Evolutionary conservation across 805 yeast species (phyloP).

Genomic region (Wickerhamiella lipophila): DNA sequence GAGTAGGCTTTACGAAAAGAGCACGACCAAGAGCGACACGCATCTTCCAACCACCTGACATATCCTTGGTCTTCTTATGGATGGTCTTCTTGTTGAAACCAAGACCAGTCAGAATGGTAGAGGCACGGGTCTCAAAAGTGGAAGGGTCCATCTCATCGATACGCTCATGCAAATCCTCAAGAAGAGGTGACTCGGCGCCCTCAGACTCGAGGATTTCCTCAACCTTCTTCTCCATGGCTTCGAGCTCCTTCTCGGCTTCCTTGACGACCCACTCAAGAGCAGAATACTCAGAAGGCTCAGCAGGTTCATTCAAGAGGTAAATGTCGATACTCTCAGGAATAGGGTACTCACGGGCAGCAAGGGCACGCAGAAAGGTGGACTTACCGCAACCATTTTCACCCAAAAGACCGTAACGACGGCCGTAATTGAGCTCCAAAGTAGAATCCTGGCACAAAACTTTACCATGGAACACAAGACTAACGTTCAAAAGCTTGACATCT

Average conservation of each 20-base stretch:
- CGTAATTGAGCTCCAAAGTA: slow-evolving; percentile 81
- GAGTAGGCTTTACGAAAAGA: slow-evolving; percentile 91
- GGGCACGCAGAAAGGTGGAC: slow-evolving; percentile 82
- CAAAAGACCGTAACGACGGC: slow-evolving; percentile 92
- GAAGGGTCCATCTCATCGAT: slow-evolving; percentile 92
- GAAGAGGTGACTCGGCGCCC: slow-evolving; percentile 81
- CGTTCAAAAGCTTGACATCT: slow-evolving; percentile 83
- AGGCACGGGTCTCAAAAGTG: slow-evolving; percentile 94
- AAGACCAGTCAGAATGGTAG: slow-evolving; percentile 88
- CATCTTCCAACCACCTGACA: slow-evolving; percentile 99
- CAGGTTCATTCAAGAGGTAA: slow-evolving; percentile 92
- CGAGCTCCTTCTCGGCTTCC: slow-evolving; percentile 89
- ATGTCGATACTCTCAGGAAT: slow-evolving; percentile 85
- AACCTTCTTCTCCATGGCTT: slow-evolving; percentile 78
- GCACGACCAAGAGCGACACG: slow-evolving; percentile 98
- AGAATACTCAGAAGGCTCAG: slow-evolving; percentile 80
- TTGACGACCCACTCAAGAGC: slow-evolving; percentile 94
- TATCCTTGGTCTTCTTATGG: slow-evolving; percentile 87
- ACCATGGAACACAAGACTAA: slow-evolving; percentile 92
- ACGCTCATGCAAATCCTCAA: slow-evolving; percentile 87
- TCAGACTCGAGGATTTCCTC: slow-evolving; percentile 81
- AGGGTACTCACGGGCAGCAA: slow-evolving; percentile 94
- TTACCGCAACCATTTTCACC: slow-evolving; percentile 99
- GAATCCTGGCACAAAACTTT: slow-evolving; percentile 92
- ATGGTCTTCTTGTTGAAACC: slow-evolving; percentile 86